Conservation (phyloP, 2,329 filamentous ascomycete genomes). For the Rhynchosporium agropyri region DNA sequence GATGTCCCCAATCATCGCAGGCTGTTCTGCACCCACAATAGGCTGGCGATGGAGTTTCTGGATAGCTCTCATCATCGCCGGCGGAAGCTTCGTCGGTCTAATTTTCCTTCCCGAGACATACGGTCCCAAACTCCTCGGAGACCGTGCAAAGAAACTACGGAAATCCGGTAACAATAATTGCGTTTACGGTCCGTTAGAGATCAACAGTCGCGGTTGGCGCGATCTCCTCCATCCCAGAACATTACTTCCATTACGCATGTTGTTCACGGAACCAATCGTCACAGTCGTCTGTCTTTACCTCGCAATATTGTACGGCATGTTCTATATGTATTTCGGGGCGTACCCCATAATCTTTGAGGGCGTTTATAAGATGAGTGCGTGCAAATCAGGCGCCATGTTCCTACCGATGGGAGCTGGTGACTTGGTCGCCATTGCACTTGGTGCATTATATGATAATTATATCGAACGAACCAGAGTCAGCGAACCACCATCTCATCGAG, state of each 20-base stretch:
- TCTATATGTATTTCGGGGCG: conserved; percentile 49
- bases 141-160: conserved; percentile 43
- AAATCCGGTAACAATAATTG: background rate
- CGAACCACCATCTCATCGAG: conserved; percentile 58
- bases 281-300: conserved; percentile 82
- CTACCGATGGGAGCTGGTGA: conserved; percentile 75
- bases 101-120: conserved; percentile 68
- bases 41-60: conserved; percentile 74
- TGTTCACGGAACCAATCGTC: conserved; percentile 81
- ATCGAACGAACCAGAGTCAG: conserved; percentile 55
- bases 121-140: conserved; percentile 64
- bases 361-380: conserved; percentile 74
- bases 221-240: background rate
- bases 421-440: conserved; percentile 59
- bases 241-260: conserved; percentile 34
- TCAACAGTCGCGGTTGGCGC: conserved; percentile 7
- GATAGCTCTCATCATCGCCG: conserved; percentile 69
- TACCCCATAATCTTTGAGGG: conserved; percentile 67
- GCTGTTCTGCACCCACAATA: conserved; percentile 60
- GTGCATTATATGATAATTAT: conserved; percentile 65
- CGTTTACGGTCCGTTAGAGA: background rate
- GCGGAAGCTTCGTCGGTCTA: conserved; percentile 58
- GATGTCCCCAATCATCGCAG: conserved; percentile 46
- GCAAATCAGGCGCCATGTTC: conserved; percentile 79
- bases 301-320: conserved; percentile 72